Base-by-base conservation (phyloP, 768 basidiomycete genomes). In the Coprinopsis cinerea region DNA sequence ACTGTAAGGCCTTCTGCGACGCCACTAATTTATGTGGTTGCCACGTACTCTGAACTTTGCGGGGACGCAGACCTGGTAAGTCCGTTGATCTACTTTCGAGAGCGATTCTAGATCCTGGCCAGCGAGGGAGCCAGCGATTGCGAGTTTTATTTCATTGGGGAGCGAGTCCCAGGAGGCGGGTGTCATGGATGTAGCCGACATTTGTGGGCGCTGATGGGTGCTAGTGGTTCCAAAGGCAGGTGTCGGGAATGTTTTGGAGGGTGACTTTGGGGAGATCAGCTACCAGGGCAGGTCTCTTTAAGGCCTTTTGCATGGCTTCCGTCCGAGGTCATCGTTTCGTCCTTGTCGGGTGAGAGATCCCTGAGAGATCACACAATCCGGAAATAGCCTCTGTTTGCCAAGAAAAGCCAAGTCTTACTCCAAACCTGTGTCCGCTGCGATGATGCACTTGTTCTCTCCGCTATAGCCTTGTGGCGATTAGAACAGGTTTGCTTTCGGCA, bases 141-240 rank as follows among this genome's bases (percentile, higher is more conserved):
- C 67, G 56, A 83, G 71, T 65, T 79, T 80, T 63, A 88, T 79
- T 55, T 88, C 86, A 0, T 69, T 68, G 39, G 86, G 86, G 55
- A 88, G 81, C 20, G 62, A 44, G 53, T 71, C 58, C 85, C 85
- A 87, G 56, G 53, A 24, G 53, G 56, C 54, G 55, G 54, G 49
- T 51, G 37, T 50, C 44, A 53, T 53, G 40, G 47, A 49, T 14
- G 13, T 23, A 49, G 27, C n/a, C 15, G 44, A 25, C 44, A 45
- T 53, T n/a, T 36, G 42, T 45, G 44, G 23, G n/a, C n/a, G n/a
- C 24, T n/a, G 44, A 41, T 10, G 37, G 28, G 28, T 32, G 25
- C 6, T 17, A n/a, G 44, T 9, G 27, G 25, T 10, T 9, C 10
- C 22, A 10, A 43, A 43, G 41, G 10, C 23, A n/a, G 28, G 11